These are phyloP conservation scores for Pseudognaphalium luteoalbum DNA, from an alignment of 129 eudicot species.

Conservation along the genomic window DNA sequence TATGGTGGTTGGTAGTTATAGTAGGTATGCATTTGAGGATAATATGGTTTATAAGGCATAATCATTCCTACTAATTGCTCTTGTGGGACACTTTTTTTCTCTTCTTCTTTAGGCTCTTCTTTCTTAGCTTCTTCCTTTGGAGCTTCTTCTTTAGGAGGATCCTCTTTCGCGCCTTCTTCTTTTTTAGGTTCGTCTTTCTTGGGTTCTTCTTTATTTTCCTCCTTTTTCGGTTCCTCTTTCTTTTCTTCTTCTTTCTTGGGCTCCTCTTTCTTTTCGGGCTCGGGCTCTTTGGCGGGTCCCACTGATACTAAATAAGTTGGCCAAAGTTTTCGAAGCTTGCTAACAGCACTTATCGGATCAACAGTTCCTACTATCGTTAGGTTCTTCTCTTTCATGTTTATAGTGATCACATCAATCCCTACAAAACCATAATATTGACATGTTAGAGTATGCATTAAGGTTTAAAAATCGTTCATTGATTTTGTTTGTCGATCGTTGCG, in stretches of 20 bases:
- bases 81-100: constrained; percentile 44
- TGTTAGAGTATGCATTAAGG: background rate
- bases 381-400: constrained; percentile 78
- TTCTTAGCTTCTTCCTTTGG: constrained; percentile 49
- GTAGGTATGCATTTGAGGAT: constrained; percentile 65
- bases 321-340: constrained; percentile 85
- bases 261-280: constrained; percentile 85
- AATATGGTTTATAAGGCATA: constrained; percentile 74
- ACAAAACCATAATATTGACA: constrained; percentile 20
- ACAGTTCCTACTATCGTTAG: constrained; percentile 76
- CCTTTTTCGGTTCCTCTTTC: constrained; percentile 52
- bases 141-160: constrained; percentile 42
- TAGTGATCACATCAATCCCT: constrained; percentile 90
- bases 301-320: constrained; percentile 60
- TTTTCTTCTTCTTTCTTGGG: constrained; percentile 58
- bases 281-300: constrained; percentile 93
- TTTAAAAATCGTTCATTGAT: background rate
- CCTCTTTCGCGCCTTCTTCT: constrained; percentile 50
- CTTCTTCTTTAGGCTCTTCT: constrained; percentile 59
- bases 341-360: constrained; percentile 72
- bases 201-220: constrained; percentile 52
- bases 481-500: background rate
- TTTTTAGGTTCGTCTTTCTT: constrained; percentile 57
- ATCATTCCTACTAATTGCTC: constrained; percentile 52
- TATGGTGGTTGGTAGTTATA: constrained; percentile 54